Evolutionary conservation across 805 yeast species (phyloP).

Genomic region (Peterozyma toletana): DNA sequence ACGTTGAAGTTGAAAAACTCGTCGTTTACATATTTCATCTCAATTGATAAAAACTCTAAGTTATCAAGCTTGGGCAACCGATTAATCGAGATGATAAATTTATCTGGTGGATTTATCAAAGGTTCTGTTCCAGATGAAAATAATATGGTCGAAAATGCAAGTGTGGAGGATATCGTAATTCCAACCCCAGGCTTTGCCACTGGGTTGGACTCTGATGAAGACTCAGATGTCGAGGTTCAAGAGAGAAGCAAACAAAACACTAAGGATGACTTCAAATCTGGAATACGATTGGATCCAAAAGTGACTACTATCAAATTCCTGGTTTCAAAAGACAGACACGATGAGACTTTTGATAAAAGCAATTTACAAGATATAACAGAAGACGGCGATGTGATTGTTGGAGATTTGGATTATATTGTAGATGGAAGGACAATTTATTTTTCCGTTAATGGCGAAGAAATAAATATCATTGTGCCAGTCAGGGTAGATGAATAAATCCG

Average conservation of each 20-base stretch:
- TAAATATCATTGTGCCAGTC: too few species aligned
- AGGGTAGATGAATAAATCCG: too few species aligned
- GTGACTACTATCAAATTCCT: too few species aligned
- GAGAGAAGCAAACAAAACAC: constrained; percentile 14
- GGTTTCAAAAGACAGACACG: too few species aligned
- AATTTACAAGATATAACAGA: too few species aligned
- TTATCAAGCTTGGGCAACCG: constrained; percentile 18
- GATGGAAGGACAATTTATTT: too few species aligned
- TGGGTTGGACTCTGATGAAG: constrained; percentile 26
- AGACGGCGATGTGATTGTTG: too few species aligned
- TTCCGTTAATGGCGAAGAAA: too few species aligned
- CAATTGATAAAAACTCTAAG: constrained; percentile 15
- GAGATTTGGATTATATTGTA: too few species aligned
- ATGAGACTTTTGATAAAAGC: too few species aligned
- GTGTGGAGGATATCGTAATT: constrained; percentile 20
- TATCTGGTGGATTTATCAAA: constrained; percentile 40
- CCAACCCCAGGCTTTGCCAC: constrained; percentile 30
- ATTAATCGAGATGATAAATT: constrained; percentile 31
- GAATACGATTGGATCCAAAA: constrained; percentile 16
- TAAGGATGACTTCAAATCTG: constrained; percentile 25
- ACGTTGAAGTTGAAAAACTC: constrained; percentile 26
- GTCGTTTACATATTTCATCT: constrained; percentile 25
- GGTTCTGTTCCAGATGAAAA: constrained; percentile 19
- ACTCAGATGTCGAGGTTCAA: constrained; percentile 12
- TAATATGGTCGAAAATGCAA: constrained; percentile 16